These are phyloP conservation scores for Sporisorium sorghi DNA, from an alignment of 1,284 basidiomycete species.

Conservation along the genomic window DNA sequence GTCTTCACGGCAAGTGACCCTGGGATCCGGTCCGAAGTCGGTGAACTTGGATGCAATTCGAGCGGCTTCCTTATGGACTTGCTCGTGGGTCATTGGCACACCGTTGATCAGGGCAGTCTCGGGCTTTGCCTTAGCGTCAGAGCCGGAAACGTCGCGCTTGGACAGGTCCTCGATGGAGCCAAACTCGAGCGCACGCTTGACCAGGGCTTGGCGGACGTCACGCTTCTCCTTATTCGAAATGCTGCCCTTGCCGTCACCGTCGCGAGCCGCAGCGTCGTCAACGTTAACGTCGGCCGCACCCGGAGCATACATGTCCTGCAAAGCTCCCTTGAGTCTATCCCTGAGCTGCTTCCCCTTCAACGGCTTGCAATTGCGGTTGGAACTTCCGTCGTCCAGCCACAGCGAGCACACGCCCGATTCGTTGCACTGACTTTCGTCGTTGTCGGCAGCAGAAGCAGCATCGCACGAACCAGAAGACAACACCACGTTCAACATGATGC, in stretches of 20 bases:
- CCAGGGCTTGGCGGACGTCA: no score
- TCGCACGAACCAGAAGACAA: not conserved
- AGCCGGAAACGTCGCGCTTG: no score
- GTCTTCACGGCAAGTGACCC: no score
- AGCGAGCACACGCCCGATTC: not conserved
- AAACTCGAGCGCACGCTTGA: no score
- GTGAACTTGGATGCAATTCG: no score
- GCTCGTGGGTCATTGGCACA: no score
- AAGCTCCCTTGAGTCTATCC: not conserved
- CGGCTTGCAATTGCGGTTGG: not conserved
- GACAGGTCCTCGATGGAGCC: no score
- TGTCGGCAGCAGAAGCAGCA: not conserved
- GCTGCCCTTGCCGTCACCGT: not conserved
- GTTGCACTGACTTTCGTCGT: not conserved
- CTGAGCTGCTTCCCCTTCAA: not conserved
- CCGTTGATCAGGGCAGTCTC: no score
- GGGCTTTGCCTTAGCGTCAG: not conserved
- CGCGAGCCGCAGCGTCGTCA: not conserved
- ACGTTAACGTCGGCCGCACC: not conserved
- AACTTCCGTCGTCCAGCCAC: not conserved
- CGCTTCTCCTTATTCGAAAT: not conserved
- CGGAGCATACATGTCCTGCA: not conserved
- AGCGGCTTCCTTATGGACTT: no score
- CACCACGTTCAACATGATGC: not conserved
- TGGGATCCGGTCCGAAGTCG: no score